These are phyloP conservation scores for Paradendryphiella salina DNA, from an alignment of 2,329 filamentous ascomycete species.

Conservation along the genomic window DNA sequence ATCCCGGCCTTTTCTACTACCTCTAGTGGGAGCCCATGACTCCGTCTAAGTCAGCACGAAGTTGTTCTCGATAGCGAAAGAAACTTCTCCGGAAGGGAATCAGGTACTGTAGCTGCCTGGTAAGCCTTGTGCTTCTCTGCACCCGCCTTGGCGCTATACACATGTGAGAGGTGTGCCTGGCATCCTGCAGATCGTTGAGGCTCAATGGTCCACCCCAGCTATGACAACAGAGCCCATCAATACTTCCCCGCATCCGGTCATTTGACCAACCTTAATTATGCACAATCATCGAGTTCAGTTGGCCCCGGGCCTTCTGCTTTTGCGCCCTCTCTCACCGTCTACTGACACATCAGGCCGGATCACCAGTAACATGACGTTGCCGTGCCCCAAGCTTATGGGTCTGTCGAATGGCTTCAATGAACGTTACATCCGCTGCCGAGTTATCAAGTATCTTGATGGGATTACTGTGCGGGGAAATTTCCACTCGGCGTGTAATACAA, in stretches of 20 bases:
- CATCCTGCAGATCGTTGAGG: slow-evolving; percentile 15
- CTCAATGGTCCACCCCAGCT: slow-evolving; percentile 4
- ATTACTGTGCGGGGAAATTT: slow-evolving; percentile 40
- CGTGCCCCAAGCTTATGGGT: slow-evolving; percentile 3
- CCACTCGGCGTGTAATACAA: slow-evolving; percentile 25
- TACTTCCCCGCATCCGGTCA: slow-evolving; percentile 3
- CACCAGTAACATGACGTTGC: slow-evolving; percentile 30
- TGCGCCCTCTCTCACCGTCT: slow-evolving; percentile 3
- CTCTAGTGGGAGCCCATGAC: not conserved
- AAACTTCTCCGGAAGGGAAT: no score
- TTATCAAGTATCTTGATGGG: slow-evolving; percentile 19
- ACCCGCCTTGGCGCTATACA: slow-evolving; percentile 1
- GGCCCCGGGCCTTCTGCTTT: slow-evolving; percentile 15
- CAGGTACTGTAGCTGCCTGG: not conserved
- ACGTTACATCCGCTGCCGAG: slow-evolving; percentile 30
- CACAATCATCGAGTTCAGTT: not conserved
- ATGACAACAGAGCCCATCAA: not conserved
- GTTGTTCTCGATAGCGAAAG: no score
- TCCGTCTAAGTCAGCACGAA: not conserved
- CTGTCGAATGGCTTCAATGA: slow-evolving; percentile 24
- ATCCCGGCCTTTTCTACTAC: not conserved
- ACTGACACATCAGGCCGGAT: slow-evolving; percentile 7
- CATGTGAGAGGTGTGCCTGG: not conserved
- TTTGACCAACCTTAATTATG: slow-evolving; percentile 5
- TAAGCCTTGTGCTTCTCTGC: not conserved